These are phyloP conservation scores for peach (Prunus persica) DNA, from an alignment of 306 rosid species.

Conservation along the genomic window DNA sequence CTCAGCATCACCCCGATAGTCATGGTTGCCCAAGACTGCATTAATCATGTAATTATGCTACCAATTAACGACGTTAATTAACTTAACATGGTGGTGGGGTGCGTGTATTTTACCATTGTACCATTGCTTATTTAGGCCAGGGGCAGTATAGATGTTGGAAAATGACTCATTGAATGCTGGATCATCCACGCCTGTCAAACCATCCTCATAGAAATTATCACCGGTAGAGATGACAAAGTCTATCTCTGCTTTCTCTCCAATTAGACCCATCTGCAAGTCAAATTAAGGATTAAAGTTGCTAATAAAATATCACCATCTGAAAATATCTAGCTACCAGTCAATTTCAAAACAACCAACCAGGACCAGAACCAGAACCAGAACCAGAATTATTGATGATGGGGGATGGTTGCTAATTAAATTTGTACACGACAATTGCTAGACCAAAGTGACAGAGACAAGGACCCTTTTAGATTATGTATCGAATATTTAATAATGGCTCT, in stretches of 20 bases:
- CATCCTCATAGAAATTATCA: constrained; percentile 57
- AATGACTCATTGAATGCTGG: constrained; percentile 49
- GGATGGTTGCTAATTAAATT: neutral
- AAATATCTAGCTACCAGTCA: neutral
- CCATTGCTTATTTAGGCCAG: constrained; percentile 64
- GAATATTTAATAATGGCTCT: neutral
- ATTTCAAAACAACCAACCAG: neutral
- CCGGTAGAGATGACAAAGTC: constrained; percentile 71
- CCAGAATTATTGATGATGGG: neutral
- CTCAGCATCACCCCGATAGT: constrained; percentile 75
- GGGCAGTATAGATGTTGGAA: constrained; percentile 56
- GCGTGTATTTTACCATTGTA: constrained; percentile 34
- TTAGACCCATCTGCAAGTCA: constrained; percentile 56
- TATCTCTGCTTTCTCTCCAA: constrained; percentile 47
- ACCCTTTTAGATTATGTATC: neutral
- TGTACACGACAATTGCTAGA: neutral
- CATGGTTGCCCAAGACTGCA: constrained; percentile 86
- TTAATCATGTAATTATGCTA: neutral
- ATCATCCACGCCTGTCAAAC: constrained; percentile 48
- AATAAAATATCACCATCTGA: neutral
- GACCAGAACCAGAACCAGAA: too few species aligned
- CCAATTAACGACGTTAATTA: too few species aligned
- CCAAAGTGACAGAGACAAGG: neutral
- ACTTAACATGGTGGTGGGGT: too few species aligned
- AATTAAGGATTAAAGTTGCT: neutral